Evolutionary conservation across 441 rosid species (phyloP).

Genomic region (Adansonia gregorii): DNA sequence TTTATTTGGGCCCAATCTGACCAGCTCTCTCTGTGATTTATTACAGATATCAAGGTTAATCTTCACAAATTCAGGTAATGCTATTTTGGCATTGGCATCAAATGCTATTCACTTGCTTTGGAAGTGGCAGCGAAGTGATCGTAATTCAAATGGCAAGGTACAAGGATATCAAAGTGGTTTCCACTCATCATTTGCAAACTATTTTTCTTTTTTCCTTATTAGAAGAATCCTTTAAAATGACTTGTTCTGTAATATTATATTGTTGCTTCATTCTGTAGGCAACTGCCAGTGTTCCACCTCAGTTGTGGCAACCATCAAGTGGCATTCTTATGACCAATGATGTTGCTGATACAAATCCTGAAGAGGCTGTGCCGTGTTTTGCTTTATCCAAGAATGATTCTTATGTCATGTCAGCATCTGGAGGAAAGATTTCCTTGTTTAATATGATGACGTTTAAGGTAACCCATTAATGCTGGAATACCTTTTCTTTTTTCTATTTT

Average conservation of each 20-base stretch:
- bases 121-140: conserved; percentile 98
- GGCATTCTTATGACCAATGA: conserved; percentile 87
- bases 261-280: conserved; percentile 54
- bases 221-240: conserved; percentile 21
- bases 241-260: conserved; percentile 5
- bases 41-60: conserved; percentile 95
- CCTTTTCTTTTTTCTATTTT: not conserved
- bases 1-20: conserved; percentile 19
- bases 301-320: conserved; percentile 84
- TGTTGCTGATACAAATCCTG: conserved; percentile 62
- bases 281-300: conserved; percentile 71
- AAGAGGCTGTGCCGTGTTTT: conserved; percentile 83
- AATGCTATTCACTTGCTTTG: conserved; percentile 96
- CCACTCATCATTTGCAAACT: not conserved
- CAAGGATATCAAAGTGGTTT: conserved; percentile 25
- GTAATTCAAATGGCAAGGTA: conserved; percentile 93
- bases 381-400: conserved; percentile 92
- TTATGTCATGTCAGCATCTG: conserved; percentile 90
- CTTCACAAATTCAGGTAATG: conserved; percentile 95
- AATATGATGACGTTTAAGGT: conserved; percentile 97
- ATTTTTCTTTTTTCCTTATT: not conserved
- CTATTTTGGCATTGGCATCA: conserved; percentile 93
- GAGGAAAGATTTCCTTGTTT: conserved; percentile 86
- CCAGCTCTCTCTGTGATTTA: conserved; percentile 27
- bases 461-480: conserved; percentile 22